A percentile compares a stretch with the other conserved stretches of the same genome.
These are phyloP conservation scores for Salvia hispanica DNA, from an alignment of 257 asterid species.

Conservation along the genomic window DNA sequence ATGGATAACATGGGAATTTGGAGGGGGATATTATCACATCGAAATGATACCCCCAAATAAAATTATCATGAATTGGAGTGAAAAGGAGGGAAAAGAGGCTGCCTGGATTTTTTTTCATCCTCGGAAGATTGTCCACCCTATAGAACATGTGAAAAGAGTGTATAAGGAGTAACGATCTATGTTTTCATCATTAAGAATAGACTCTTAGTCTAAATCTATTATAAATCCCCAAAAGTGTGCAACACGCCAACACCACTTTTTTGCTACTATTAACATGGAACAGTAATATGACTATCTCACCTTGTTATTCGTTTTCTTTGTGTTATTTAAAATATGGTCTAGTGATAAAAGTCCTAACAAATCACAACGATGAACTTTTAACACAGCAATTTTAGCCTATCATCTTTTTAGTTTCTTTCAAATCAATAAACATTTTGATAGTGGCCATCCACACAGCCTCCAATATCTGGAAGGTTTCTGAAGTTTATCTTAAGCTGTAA, in stretches of 20 bases:
- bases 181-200: too few species aligned
- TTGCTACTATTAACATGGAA: background rate
- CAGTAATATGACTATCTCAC: background rate
- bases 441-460: background rate
- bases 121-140: too few species aligned
- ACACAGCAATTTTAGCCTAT: background rate
- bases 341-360: conserved; percentile 4
- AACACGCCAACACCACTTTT: background rate
- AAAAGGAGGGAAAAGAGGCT: too few species aligned
- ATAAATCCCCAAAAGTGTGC: background rate
- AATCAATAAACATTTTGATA: background rate
- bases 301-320: conserved; percentile 13
- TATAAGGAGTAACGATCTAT: too few species aligned
- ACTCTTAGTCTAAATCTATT: background rate
- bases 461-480: background rate
- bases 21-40: too few species aligned
- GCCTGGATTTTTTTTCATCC: too few species aligned
- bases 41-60: too few species aligned
- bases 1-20: too few species aligned
- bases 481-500: background rate
- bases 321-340: background rate
- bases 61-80: too few species aligned
- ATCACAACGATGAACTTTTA: background rate
- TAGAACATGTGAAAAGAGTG: too few species aligned
- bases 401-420: background rate